A percentile compares a stretch with the other conserved stretches of the same genome.
phyloP scores from a whole-genome alignment of 495 filamentous ascomycete species.

The Lentithecium fluviatile region DNA sequence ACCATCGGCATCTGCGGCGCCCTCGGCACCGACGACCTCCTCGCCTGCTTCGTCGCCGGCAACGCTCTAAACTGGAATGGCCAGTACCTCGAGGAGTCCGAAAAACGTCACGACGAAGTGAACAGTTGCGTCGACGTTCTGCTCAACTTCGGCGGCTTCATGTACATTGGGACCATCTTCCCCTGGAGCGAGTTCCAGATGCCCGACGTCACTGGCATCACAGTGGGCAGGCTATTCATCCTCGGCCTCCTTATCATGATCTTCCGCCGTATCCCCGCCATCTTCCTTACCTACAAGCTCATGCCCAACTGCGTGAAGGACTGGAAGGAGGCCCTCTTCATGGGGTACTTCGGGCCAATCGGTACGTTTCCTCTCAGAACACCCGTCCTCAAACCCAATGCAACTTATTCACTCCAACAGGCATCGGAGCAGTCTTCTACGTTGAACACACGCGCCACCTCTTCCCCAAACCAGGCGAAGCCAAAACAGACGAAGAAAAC shows the following conservation, averaged over 20 bases:
- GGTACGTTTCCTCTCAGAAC: neutral
- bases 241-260: slow-evolving; percentile 18
- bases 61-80: slow-evolving; percentile 25
- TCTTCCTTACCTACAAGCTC: slow-evolving; percentile 17
- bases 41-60: slow-evolving; percentile 27
- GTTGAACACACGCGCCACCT: slow-evolving; percentile 55
- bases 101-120: slow-evolving; percentile 26
- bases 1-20: slow-evolving; percentile 19
- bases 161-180: slow-evolving; percentile 49
- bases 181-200: slow-evolving; percentile 32
- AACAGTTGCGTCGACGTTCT: slow-evolving; percentile 20
- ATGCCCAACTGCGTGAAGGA: slow-evolving; percentile 17
- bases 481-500: slow-evolving; percentile 50
- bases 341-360: slow-evolving; percentile 27
- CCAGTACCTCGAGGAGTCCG: slow-evolving; percentile 16
- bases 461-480: slow-evolving; percentile 52
- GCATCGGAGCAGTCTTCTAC: slow-evolving; percentile 29
- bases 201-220: slow-evolving; percentile 20
- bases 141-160: slow-evolving; percentile 48
- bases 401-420: too few relatives aligned
- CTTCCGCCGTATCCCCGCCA: slow-evolving; percentile 26
- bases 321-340: slow-evolving; percentile 28
- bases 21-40: slow-evolving; percentile 25
- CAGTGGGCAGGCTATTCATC: slow-evolving; percentile 14
- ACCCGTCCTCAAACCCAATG: neutral